Conservation (phyloP, 345 rosid genomes). For the Rhodamnia argentea region DNA sequence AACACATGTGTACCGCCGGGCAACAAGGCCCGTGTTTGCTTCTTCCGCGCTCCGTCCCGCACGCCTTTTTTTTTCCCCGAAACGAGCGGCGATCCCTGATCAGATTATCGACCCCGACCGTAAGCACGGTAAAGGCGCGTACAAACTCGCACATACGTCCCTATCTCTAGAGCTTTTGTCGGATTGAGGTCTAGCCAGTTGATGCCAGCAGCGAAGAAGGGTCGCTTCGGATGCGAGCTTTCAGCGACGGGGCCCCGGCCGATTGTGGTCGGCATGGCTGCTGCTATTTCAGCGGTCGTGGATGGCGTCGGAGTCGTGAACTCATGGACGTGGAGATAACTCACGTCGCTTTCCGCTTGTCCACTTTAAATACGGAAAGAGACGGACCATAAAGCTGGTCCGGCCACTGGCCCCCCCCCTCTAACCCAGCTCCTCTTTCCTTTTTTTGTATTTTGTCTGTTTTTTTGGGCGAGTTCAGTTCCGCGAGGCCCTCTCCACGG, state of each 20-base stretch:
- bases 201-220: background rate
- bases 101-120: background rate
- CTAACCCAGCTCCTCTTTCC: rapidly evolving
- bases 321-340: background rate
- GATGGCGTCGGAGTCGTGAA: background rate
- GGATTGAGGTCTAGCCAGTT: background rate
- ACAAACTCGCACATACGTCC: background rate
- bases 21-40: no score
- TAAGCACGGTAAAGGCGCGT: background rate
- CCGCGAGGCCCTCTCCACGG: background rate
- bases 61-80: no score
- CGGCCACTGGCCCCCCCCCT: background rate
- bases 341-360: background rate
- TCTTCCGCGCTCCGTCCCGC: no score
- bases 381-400: background rate
- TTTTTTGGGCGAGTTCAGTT: background rate
- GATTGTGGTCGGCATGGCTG: background rate
- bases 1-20: background rate
- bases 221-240: no score
- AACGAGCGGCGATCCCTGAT: background rate
- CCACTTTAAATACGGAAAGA: background rate
- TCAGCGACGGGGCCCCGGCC: background rate
- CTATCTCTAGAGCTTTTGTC: background rate
- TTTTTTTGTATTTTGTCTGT: background rate
- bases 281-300: background rate